Conservation (phyloP, 2,329 filamentous ascomycete genomes). For the Emergomyces pasteurianus region DNA sequence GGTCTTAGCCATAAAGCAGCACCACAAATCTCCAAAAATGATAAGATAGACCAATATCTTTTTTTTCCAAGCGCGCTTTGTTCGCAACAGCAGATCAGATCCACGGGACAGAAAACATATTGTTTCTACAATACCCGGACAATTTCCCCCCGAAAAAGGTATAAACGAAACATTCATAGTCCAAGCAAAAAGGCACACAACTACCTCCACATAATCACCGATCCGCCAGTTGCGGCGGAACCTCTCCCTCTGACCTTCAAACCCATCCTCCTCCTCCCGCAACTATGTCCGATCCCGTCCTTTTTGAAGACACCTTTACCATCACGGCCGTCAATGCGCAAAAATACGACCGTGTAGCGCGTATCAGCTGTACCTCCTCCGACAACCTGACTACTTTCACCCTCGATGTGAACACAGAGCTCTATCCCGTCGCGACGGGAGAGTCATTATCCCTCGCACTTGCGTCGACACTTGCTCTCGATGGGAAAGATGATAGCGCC, state of each 20-base stretch:
- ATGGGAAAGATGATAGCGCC: conserved; percentile 64
- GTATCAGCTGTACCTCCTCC: conserved; percentile 63
- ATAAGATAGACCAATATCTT: not conserved
- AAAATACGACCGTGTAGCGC: conserved; percentile 93
- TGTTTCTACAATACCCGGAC: not conserved
- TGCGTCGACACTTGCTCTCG: conserved; percentile 73
- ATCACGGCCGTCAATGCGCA: conserved; percentile 66
- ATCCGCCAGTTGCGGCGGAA: not conserved
- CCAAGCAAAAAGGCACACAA: not conserved
- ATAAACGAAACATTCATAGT: not conserved
- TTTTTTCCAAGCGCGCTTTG: not conserved
- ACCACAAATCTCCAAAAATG: not conserved
- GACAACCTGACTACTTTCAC: conserved; percentile 66
- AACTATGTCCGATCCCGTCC: conserved; percentile 69
- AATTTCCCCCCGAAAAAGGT: not conserved
- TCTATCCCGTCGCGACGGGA: conserved; percentile 65
- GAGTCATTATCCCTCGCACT: conserved; percentile 72
- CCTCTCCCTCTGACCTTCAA: not conserved
- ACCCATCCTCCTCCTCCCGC: conserved; percentile 18
- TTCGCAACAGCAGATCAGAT: not conserved
- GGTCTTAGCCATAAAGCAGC: conserved; percentile 1
- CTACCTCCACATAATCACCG: not conserved
- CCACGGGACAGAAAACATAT: too few species aligned
- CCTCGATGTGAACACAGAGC: conserved; percentile 87
- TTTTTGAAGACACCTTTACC: conserved; percentile 87